These are phyloP conservation scores for Exophiala dermatitidis DNA, from an alignment of 2,329 filamentous ascomycete species.

Conservation along the genomic window DNA sequence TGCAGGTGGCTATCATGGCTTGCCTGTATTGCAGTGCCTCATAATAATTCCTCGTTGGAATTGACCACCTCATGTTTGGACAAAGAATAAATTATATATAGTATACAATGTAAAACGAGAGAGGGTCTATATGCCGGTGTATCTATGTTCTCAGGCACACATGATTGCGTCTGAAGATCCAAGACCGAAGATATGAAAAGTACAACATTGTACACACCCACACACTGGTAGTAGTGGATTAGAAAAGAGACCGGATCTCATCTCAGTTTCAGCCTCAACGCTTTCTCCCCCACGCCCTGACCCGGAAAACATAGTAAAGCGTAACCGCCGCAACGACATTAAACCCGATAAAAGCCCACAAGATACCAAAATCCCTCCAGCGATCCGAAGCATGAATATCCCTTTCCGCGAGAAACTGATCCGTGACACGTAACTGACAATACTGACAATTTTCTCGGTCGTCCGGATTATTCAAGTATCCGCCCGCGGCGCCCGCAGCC, in stretches of 20 bases:
- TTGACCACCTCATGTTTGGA: no score
- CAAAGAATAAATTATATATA: no score
- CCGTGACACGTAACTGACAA: slow-evolving; percentile 41
- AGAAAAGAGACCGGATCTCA: not conserved
- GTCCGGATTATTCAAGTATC: slow-evolving; percentile 55
- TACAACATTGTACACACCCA: no score
- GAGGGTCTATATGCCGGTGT: no score
- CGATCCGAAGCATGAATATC: slow-evolving; percentile 50
- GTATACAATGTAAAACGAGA: no score
- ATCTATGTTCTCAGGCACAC: no score
- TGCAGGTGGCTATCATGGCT: no score
- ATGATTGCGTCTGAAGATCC: no score
- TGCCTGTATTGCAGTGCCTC: no score
- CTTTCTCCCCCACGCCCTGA: slow-evolving; percentile 22
- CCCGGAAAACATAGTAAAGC: slow-evolving; percentile 46
- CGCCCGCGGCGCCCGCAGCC: slow-evolving; percentile 34
- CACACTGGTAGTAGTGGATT: no score
- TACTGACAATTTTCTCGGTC: slow-evolving; percentile 51
- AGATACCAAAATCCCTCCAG: slow-evolving; percentile 63
- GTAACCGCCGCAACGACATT: slow-evolving; percentile 51
- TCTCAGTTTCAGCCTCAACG: not conserved
- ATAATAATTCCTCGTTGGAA: no score
- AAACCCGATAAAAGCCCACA: slow-evolving; percentile 54
- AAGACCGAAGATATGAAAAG: no score
- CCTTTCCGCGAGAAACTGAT: slow-evolving; percentile 40